phyloP scores from a whole-genome alignment of 108 stramenopile genomes.

The Cylindrotheca fusiformis region DNA sequence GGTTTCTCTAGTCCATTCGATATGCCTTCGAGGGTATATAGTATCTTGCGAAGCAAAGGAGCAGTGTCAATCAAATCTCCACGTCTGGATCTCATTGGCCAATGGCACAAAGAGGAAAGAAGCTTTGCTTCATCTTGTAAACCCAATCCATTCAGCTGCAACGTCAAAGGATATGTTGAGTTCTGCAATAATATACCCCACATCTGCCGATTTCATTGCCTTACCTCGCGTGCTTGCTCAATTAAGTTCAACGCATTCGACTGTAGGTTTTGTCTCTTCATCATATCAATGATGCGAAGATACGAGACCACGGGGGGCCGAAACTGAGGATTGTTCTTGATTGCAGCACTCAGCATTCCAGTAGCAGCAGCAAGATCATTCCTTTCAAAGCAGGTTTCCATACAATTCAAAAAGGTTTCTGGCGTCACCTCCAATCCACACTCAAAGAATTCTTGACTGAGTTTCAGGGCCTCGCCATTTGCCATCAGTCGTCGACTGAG shows the following conservation, averaged over 20 bases:
- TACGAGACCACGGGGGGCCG: conserved; percentile 8
- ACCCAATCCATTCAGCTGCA: background rate
- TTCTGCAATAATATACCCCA: conserved; percentile 1
- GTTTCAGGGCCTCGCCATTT: conserved; percentile 16
- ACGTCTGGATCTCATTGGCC: conserved; percentile 23
- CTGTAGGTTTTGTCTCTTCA: conserved; percentile 16
- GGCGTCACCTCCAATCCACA: conserved; percentile 15
- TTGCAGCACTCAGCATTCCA: conserved; percentile 11
- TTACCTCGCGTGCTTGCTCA: conserved; percentile 21
- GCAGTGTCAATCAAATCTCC: conserved; percentile 25
- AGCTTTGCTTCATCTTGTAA: conserved; percentile 11
- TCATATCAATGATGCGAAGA: conserved; percentile 22
- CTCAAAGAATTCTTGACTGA: conserved; percentile 7
- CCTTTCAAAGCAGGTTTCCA: conserved; percentile 15
- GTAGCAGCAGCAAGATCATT: conserved; percentile 12
- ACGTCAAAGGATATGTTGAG: background rate
- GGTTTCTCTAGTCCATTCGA: conserved; percentile 4
- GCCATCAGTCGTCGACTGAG: conserved; percentile 18
- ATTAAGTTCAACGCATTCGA: conserved; percentile 16
- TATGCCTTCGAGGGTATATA: conserved; percentile 4
- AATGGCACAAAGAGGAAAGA: conserved; percentile 17
- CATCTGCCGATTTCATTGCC: too few relatives aligned
- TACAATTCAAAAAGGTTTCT: conserved; percentile 16
- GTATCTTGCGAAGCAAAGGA: conserved; percentile 6
- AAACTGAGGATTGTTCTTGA: background rate